These are phyloP conservation scores for Stagonosporopsis chrysanthemi DNA, from an alignment of 2,329 filamentous ascomycete genomes.

Conservation along the genomic window DNA sequence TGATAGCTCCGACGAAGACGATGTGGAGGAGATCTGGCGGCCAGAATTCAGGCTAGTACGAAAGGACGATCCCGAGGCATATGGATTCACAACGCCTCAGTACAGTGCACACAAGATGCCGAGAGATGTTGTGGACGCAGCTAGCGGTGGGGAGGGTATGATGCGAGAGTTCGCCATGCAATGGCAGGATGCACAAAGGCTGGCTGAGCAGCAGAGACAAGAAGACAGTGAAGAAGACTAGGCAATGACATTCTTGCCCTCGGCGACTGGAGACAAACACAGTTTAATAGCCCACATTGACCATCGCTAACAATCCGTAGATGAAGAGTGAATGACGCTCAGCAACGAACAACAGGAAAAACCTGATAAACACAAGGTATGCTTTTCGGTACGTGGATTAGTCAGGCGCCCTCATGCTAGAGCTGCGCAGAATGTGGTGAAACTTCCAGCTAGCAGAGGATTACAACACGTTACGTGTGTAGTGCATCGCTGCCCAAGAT, in stretches of 20 bases:
- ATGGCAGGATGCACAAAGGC: conserved; percentile 56
- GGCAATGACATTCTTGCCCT: neutral
- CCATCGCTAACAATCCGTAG: too few species aligned
- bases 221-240: conserved; percentile 50
- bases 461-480: neutral
- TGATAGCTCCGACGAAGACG: conserved; percentile 51
- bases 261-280: neutral
- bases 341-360: neutral
- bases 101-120: conserved; percentile 97
- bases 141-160: conserved; percentile 68
- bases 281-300: too few species aligned
- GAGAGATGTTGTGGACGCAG: conserved; percentile 83
- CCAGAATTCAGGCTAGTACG: conserved; percentile 85
- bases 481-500: neutral
- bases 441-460: neutral
- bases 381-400: neutral
- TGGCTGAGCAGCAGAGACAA: conserved; percentile 52
- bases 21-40: conserved; percentile 64
- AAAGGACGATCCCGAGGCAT: conserved; percentile 86
- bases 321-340: too few species aligned
- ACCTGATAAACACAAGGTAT: neutral
- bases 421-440: neutral
- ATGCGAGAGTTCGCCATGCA: conserved; percentile 71
- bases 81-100: conserved; percentile 82
- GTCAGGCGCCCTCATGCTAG: neutral